Evolutionary conservation across 768 basidiomycete species (phyloP), one percentile per base, ranked within the genome.

Genomic region (Crepidotus variabilis): DNA sequence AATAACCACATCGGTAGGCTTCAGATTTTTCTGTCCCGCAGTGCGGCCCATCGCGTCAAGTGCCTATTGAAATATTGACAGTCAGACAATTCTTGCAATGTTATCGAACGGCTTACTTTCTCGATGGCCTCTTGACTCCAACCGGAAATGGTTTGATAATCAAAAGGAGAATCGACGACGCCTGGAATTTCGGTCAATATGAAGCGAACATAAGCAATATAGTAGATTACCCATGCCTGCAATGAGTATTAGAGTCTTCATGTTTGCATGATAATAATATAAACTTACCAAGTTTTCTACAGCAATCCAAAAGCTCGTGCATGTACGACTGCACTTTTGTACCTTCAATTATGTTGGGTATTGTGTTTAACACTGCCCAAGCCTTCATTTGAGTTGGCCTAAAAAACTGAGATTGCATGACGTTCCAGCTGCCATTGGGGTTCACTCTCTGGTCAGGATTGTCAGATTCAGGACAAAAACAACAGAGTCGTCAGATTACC

Each of bases 1-100:
- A 0, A 88, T 63, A 13, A 86, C 53, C 32, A 69, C 55, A 8
- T 58, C 49, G 3, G 55, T 20, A 11, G 23, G 56, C 35, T 21
- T 58, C 24, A 33, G 58, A 47, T 8, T 8, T 4, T 28, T 28
- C 8, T 28, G 3, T 28, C 4, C 28, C 3, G 28, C 28, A 28
- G 28, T 28, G 28, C 3, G 8, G 28, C 28, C 28, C 28, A 28
- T 3, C 8, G 28, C 8, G 4, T 28, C 28, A 6, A 61, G 28
- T 21, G 2, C 11, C 20, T 22, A 8, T 4, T 28, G n/a, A n/a
- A 28, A 8, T 8, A 28, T 28, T 28, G 4, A 28, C n/a, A n/a
- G n/a, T n/a, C n/a, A 8, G 28, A 28, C 8, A 28, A 28, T 4
- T 28, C 4, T 28, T 28, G 28, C 28, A 28, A 28, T 28, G 3